Conservation (phyloP, 2,329 filamentous ascomycete species). For the Penicillium sp. region DNA sequence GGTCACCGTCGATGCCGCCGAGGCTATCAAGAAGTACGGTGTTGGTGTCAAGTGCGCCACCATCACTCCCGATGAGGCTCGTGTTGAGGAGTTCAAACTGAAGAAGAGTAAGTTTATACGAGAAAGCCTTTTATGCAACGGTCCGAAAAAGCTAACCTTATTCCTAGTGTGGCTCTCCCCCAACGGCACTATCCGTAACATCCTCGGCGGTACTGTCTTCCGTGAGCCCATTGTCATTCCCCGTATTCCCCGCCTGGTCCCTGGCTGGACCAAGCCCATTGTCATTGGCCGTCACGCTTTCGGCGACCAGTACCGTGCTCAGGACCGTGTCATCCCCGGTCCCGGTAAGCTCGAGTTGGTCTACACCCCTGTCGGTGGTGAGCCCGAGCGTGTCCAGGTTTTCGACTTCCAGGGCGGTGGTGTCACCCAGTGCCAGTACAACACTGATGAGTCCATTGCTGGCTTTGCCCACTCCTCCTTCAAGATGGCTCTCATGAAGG, state of each 20-base stretch:
- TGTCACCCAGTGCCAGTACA: constrained; percentile 94
- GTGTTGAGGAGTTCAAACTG: constrained; percentile 96
- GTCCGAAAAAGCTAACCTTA: constrained; percentile 12
- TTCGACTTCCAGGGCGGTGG: constrained; percentile 83
- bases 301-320: constrained; percentile 97
- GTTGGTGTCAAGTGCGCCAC: constrained; percentile 99
- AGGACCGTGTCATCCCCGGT: constrained; percentile 78
- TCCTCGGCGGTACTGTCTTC: constrained; percentile 90
- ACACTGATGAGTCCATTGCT: constrained; percentile 90
- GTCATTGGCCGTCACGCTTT: constrained; percentile 98
- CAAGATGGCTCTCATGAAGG: constrained; percentile 87
- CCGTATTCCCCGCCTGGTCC: constrained; percentile 85
- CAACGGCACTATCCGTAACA: constrained; percentile 78
- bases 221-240: constrained; percentile 97
- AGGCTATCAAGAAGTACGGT: constrained; percentile 98
- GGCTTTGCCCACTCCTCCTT: constrained; percentile 96
- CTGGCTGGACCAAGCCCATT: constrained; percentile 98
- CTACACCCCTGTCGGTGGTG: constrained; percentile 75
- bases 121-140: neutral
- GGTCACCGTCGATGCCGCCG: constrained; percentile 90
- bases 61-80: constrained; percentile 94
- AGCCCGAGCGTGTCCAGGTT: constrained; percentile 83
- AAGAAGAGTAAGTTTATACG: constrained; percentile 73
- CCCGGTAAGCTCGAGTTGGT: constrained; percentile 91
- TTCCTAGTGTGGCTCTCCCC: constrained; percentile 88